These are phyloP conservation scores for Fusarium graminum DNA, from an alignment of 2,329 filamentous ascomycete species.

Conservation along the genomic window DNA sequence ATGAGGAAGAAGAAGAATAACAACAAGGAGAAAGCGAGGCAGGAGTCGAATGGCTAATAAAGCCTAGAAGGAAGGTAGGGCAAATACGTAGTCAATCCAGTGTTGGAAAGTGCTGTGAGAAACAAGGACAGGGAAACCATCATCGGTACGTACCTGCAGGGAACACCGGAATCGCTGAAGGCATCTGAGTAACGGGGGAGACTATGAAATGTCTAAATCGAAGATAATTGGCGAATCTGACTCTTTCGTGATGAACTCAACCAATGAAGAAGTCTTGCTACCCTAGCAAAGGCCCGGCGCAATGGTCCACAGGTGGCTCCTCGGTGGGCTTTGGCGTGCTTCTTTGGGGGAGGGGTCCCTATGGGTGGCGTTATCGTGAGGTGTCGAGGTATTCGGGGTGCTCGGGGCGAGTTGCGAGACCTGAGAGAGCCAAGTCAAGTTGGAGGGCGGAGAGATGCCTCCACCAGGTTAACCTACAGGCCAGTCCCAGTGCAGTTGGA, in stretches of 20 bases:
- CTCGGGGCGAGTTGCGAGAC: slow-evolving; percentile 18
- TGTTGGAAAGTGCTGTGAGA: slow-evolving; percentile 34
- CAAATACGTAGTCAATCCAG: slow-evolving; percentile 31
- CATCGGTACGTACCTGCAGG: slow-evolving; percentile 47
- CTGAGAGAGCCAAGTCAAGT: not conserved
- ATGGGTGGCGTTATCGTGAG: slow-evolving; percentile 34
- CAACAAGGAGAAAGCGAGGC: slow-evolving; percentile 23
- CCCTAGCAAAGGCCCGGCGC: slow-evolving; percentile 44
- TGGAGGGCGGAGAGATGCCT: not conserved
- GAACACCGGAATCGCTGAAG: slow-evolving; percentile 50
- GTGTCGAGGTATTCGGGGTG: slow-evolving; percentile 28
- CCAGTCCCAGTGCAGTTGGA: slow-evolving; percentile 34
- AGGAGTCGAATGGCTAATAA: slow-evolving; percentile 43
- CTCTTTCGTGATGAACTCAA: slow-evolving; percentile 24
- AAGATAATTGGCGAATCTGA: slow-evolving; percentile 37
- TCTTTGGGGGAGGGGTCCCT: slow-evolving; percentile 23
- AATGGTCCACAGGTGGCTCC: slow-evolving; percentile 46
- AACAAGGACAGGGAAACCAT: slow-evolving; percentile 41
- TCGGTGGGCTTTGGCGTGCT: slow-evolving; percentile 37
- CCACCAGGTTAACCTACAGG: slow-evolving; percentile 3
- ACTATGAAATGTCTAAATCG: slow-evolving; percentile 37
- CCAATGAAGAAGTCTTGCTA: slow-evolving; percentile 37
- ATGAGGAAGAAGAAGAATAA: slow-evolving; percentile 23
- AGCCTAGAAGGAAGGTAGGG: slow-evolving; percentile 27
- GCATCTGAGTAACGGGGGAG: slow-evolving; percentile 48